Evolutionary conservation across 1,139 yeast genomes (phyloP).

Genomic region (Lodderomyces parapsilosis): DNA sequence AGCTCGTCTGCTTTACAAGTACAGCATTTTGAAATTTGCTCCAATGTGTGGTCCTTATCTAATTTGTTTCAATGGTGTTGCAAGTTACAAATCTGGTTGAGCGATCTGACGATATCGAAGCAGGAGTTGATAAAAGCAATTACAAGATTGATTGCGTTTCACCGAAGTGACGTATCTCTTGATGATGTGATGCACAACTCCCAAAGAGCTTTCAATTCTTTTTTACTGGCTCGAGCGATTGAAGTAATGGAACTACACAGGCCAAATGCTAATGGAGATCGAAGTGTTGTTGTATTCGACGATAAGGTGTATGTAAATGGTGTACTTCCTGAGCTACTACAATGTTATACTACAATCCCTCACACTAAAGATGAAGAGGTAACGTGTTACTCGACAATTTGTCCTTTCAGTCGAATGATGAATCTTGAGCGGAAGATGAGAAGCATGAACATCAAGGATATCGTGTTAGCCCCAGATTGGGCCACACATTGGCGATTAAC

Average conservation of each 20-base stretch:
- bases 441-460: slow-evolving; percentile 35
- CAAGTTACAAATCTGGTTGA: slow-evolving; percentile 49
- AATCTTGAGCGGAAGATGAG: slow-evolving; percentile 37
- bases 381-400: slow-evolving; percentile 40
- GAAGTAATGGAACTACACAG: slow-evolving; percentile 12
- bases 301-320: slow-evolving; percentile 29
- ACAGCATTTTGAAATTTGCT: slow-evolving; percentile 44
- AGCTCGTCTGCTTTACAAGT: slow-evolving; percentile 49
- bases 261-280: slow-evolving; percentile 13
- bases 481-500: slow-evolving; percentile 71
- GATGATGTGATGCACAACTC: slow-evolving; percentile 59
- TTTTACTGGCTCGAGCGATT: slow-evolving; percentile 48
- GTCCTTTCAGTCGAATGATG: slow-evolving; percentile 35
- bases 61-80: slow-evolving; percentile 52
- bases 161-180: slow-evolving; percentile 50
- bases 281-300: slow-evolving; percentile 21
- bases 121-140: slow-evolving; percentile 53
- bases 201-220: slow-evolving; percentile 48
- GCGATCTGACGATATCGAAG: slow-evolving; percentile 49
- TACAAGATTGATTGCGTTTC: slow-evolving; percentile 50
- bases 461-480: slow-evolving; percentile 60
- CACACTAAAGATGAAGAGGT: slow-evolving; percentile 23
- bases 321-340: slow-evolving; percentile 36
- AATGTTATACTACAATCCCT: slow-evolving; percentile 30
- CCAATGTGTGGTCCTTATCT: slow-evolving; percentile 37